phyloP scores from a whole-genome alignment of 139 green algal genomes.

The Mesostigma viride region DNA sequence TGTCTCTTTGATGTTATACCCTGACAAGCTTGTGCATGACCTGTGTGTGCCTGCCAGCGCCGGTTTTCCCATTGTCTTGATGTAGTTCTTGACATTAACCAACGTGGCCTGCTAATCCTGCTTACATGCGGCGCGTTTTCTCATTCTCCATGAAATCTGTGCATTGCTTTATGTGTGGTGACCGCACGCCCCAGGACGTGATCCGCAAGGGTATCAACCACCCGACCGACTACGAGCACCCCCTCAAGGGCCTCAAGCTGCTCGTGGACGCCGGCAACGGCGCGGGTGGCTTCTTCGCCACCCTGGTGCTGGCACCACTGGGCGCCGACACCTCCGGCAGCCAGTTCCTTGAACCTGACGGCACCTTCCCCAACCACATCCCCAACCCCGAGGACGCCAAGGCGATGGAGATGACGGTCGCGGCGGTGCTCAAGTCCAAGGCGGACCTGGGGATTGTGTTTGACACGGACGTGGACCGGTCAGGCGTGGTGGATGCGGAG shows the following conservation, averaged over 20 bases:
- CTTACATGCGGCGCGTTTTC: no score
- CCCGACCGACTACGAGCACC: conserved; percentile 5
- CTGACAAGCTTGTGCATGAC: no score
- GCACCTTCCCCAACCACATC: conserved; percentile 86
- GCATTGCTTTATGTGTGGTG: no score
- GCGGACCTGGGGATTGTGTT: conserved; percentile 90
- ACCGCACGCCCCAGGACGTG: background rate
- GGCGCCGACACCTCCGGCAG: conserved; percentile 73
- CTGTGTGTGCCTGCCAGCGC: no score
- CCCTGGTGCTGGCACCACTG: conserved; percentile 65
- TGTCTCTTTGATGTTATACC: no score
- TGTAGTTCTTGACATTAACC: no score
- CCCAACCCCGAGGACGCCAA: conserved; percentile 84
- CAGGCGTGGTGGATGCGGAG: conserved; percentile 52
- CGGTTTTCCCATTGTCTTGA: no score
- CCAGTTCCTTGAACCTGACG: conserved; percentile 71
- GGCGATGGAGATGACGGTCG: conserved; percentile 59
- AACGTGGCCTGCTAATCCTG: no score
- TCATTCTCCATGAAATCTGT: no score
- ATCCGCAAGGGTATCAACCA: conserved; percentile 8
- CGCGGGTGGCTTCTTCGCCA: conserved; percentile 73
- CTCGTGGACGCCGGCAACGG: conserved; percentile 78
- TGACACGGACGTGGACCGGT: conserved; percentile 93
- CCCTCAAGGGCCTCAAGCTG: conserved; percentile 25
- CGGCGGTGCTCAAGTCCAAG: conserved; percentile 35